Base-by-base conservation (phyloP, 208 protist species). In the Spongospora subterranea region DNA sequence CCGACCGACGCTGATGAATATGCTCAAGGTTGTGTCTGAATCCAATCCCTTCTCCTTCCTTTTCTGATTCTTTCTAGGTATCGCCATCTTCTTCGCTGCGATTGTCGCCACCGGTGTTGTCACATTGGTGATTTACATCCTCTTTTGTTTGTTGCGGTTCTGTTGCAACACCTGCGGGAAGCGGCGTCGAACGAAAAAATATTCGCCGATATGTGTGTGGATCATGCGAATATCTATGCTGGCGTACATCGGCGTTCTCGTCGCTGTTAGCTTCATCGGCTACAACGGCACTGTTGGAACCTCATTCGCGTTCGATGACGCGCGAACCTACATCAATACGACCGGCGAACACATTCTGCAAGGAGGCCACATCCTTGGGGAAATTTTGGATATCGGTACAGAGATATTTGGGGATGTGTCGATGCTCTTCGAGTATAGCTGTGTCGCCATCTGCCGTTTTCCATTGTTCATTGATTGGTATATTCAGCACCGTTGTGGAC, bases 151-250 rank as follows among this genome's bases (percentile, higher is more conserved):
- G 32, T 92, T 0, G 0, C 43, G 71, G 32, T 92, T 77, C 41
- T 60, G 38, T 17, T 92, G 90, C 66, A 77, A 77, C 40, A 64
- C 65, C 38, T 92, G 90, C 46, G 90, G 90, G 24, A 77, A 88
- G 38, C 0, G 29, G 11, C n/a, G 88, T 0, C 90, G 77, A 40
- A 88, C 77, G n/a, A 0, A 41, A 46, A 45, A 45, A 39, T 92
- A 89, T 35, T 60, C 90, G 45, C 32, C 53, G 35, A 40, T n/a
- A 0, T 29, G 24, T 0, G 71, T 92, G 32, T 66, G 88, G 29
- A 66, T n/a, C 35, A 65, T 54, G 13, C 65, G 90, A n/a, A 38
- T 45, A 29, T 53, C 0, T 38, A 60, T 92, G 43, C 0, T 92
- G 32, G 41, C 88, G 32, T 46, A 66, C 35, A 38, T 77, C 24